These are phyloP conservation scores for Alternaria viburni DNA, from an alignment of 2,329 filamentous ascomycete species.

Conservation along the genomic window DNA sequence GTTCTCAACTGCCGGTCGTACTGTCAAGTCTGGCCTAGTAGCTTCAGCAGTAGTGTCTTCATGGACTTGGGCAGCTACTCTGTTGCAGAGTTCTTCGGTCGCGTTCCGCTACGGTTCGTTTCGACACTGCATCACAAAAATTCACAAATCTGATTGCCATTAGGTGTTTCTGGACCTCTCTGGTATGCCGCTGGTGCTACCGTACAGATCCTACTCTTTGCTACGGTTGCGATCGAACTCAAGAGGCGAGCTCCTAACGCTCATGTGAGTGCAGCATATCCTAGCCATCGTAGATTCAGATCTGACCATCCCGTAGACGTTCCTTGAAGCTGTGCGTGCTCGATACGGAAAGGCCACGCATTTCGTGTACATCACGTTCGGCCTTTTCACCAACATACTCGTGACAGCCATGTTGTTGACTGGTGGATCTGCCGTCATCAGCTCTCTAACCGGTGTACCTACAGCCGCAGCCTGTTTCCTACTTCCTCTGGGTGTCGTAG, in stretches of 20 bases:
- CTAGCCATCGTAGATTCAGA: rapidly evolving
- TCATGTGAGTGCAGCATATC: conserved; percentile 22
- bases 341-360: conserved; percentile 78
- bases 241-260: conserved; percentile 43
- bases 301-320: conserved; percentile 64
- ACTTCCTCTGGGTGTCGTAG: conserved; percentile 77
- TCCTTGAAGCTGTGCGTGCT: conserved; percentile 83
- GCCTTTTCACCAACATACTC: conserved; percentile 79
- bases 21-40: conserved; percentile 41
- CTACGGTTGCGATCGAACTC: conserved; percentile 40
- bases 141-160: background rate
- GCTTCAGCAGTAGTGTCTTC: conserved; percentile 38
- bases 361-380: conserved; percentile 80
- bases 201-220: conserved; percentile 41
- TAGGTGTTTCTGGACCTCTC: conserved; percentile 40
- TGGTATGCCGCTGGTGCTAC: conserved; percentile 44
- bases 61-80: conserved; percentile 41
- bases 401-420: conserved; percentile 92
- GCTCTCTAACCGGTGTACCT: conserved; percentile 64
- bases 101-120: conserved; percentile 42
- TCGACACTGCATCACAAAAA: rapidly evolving
- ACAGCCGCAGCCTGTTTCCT: conserved; percentile 84
- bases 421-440: conserved; percentile 74
- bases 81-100: conserved; percentile 38
- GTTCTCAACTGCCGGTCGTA: conserved; percentile 41